Evolutionary conservation across 2,329 filamentous ascomycete genomes (phyloP).

Genomic region (Scedosporium boydii): DNA sequence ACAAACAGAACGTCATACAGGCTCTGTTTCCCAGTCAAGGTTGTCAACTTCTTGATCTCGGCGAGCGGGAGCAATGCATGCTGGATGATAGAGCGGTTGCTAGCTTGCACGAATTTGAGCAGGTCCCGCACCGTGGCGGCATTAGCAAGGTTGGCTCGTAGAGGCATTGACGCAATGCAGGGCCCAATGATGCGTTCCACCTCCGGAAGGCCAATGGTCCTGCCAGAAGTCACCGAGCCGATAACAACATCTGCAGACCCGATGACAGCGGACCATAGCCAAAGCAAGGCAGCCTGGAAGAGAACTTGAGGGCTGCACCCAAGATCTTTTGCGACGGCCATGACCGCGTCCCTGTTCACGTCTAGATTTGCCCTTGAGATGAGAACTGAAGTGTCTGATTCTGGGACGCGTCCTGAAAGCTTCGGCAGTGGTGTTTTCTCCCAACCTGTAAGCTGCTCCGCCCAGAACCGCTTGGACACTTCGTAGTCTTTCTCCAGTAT

Average conservation of each 20-base stretch:
- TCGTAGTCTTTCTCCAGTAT: slow-evolving; percentile 21
- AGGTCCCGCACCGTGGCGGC: slow-evolving; percentile 48
- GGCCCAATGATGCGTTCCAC: slow-evolving; percentile 72
- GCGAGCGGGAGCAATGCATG: slow-evolving; percentile 55
- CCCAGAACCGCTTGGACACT: slow-evolving; percentile 57
- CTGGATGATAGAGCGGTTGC: slow-evolving; percentile 56
- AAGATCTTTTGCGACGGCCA: slow-evolving; percentile 24
- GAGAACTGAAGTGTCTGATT: not conserved
- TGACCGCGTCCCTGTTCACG: slow-evolving; percentile 10
- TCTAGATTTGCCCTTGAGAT: not conserved
- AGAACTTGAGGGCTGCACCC: slow-evolving; percentile 57
- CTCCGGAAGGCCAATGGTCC: slow-evolving; percentile 59
- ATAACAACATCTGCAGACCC: slow-evolving; percentile 60
- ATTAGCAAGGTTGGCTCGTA: slow-evolving; percentile 51
- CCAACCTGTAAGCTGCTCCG: slow-evolving; percentile 49
- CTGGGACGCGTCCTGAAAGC: slow-evolving; percentile 29
- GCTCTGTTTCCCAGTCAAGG: slow-evolving; percentile 40
- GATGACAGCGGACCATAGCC: slow-evolving; percentile 55
- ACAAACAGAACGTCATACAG: slow-evolving; percentile 75
- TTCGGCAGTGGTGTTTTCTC: slow-evolving; percentile 48
- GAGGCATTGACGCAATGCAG: slow-evolving; percentile 66
- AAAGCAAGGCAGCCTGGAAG: slow-evolving; percentile 63
- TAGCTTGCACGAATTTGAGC: slow-evolving; percentile 51
- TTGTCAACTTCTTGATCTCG: slow-evolving; percentile 57
- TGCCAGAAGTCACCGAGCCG: slow-evolving; percentile 73